Conservation (phyloP, 129 eudicot species). For the Escallonia rubra region DNA sequence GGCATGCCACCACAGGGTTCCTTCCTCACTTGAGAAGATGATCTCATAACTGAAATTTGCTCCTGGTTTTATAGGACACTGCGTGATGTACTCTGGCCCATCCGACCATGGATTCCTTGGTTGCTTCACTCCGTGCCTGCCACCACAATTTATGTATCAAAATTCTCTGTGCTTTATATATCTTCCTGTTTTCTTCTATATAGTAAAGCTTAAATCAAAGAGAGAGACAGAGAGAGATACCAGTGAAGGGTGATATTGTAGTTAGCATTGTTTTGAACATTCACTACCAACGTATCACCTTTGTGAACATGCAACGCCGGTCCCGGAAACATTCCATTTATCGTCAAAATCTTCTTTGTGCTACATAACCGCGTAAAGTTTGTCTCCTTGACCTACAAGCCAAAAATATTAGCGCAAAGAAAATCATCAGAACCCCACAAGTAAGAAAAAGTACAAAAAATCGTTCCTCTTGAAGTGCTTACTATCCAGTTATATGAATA, state of each 20-base stretch:
- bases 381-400: slow-evolving; percentile 50
- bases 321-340: slow-evolving; percentile 70
- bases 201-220: background rate
- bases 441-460: no score
- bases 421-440: no score
- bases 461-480: no score
- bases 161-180: no score
- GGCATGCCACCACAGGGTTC: slow-evolving; percentile 4
- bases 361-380: slow-evolving; percentile 46
- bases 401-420: no score
- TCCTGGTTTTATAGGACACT: slow-evolving; percentile 1
- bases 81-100: background rate
- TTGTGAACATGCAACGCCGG: slow-evolving; percentile 41
- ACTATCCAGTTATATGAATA: no score
- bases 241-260: slow-evolving; percentile 56
- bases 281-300: slow-evolving; percentile 45
- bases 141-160: background rate
- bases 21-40: background rate
- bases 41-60: background rate
- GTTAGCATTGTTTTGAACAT: slow-evolving; percentile 41
- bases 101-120: slow-evolving; percentile 1
- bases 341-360: slow-evolving; percentile 52
- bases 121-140: slow-evolving; percentile 4
- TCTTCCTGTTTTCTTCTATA: no score
- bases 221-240: slow-evolving; percentile 5